These are phyloP conservation scores for Micractinium sp. DNA, from an alignment of 139 green algal genomes.

Conservation along the genomic window DNA sequence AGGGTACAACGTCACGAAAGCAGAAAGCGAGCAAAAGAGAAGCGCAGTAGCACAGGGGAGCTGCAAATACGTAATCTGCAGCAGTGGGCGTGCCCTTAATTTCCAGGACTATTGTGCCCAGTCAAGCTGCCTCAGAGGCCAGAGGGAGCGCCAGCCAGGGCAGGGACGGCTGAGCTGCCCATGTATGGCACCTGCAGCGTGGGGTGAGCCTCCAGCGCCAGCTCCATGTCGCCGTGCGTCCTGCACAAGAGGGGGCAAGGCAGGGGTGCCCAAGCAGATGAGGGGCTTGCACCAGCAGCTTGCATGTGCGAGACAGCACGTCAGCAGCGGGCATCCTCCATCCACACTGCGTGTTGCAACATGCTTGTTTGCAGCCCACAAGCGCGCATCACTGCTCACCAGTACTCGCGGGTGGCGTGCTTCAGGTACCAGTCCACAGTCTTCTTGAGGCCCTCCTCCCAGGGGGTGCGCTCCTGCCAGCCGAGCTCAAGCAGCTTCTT, in stretches of 20 bases:
- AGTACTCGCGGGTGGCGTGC: conserved; percentile 71
- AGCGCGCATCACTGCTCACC: conserved; percentile 25
- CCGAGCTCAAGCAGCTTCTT: conserved; percentile 92
- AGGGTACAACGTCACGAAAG: too few species aligned
- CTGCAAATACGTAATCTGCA: too few species aligned
- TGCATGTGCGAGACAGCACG: too few species aligned
- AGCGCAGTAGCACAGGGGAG: too few species aligned
- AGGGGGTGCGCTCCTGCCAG: conserved; percentile 87
- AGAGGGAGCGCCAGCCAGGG: neutral
- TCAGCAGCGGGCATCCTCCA: neutral
- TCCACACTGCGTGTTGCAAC: too few species aligned
- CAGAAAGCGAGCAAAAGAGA: too few species aligned
- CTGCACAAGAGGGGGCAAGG: neutral
- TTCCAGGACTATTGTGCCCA: too few species aligned
- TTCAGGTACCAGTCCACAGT: conserved; percentile 91
- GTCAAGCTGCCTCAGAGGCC: neutral
- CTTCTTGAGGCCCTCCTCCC: conserved; percentile 92
- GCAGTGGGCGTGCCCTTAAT: too few species aligned
- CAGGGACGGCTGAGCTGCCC: conserved; percentile 13
- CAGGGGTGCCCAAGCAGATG: neutral
- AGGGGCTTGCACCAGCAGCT: neutral
- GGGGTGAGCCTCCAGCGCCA: conserved; percentile 76
- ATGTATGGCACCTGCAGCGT: conserved; percentile 32
- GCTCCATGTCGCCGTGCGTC: conserved; percentile 80
- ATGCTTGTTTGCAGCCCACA: neutral